A percentile compares a stretch with the other conserved stretches of the same genome.
These are phyloP conservation scores for Scheffersomyces coipomensis DNA, from an alignment of 805 yeast species.

Conservation along the genomic window DNA sequence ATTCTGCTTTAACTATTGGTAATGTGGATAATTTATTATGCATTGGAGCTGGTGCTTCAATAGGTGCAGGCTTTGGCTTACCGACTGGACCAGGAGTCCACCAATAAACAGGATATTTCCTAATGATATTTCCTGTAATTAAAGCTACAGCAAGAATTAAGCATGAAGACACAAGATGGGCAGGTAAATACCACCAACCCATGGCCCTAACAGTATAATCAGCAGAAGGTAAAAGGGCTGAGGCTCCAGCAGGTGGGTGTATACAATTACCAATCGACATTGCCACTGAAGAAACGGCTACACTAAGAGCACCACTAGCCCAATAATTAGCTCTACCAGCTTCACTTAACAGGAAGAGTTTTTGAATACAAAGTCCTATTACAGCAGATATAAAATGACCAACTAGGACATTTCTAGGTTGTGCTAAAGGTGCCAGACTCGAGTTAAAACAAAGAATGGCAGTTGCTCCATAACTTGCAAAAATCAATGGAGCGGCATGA, in stretches of 20 bases:
- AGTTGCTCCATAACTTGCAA: slow-evolving; percentile 62
- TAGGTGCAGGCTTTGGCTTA: slow-evolving; percentile 3
- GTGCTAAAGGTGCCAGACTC: slow-evolving; percentile 57
- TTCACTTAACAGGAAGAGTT: slow-evolving; percentile 47
- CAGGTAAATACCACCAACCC: slow-evolving; percentile 69
- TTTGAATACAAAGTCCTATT: slow-evolving; percentile 53
- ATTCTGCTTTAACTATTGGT: too few species aligned
- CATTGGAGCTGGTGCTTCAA: slow-evolving; percentile 2
- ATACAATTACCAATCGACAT: slow-evolving; percentile 56
- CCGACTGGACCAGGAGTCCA: slow-evolving; percentile 43
- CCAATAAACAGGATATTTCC: slow-evolving; percentile 61
- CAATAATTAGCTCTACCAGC: slow-evolving; percentile 49
- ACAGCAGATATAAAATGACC: slow-evolving; percentile 57
- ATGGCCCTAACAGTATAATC: slow-evolving; percentile 44
- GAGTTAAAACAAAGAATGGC: slow-evolving; percentile 60
- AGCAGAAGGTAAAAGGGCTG: slow-evolving; percentile 56
- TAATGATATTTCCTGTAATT: slow-evolving; percentile 50
- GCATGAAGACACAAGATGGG: slow-evolving; percentile 48
- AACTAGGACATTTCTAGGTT: slow-evolving; percentile 57
- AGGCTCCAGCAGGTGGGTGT: slow-evolving; percentile 75
- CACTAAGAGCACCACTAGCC: slow-evolving; percentile 58
- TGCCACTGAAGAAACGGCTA: slow-evolving; percentile 50
- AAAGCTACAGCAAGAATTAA: slow-evolving; percentile 50
- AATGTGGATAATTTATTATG: not conserved
- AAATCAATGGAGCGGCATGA: slow-evolving; percentile 46